A percentile compares a stretch with the other conserved stretches of the same genome.
phyloP scores from a whole-genome alignment of 1,284 basidiomycete species.

The Filobasidium uniguttulatum region DNA sequence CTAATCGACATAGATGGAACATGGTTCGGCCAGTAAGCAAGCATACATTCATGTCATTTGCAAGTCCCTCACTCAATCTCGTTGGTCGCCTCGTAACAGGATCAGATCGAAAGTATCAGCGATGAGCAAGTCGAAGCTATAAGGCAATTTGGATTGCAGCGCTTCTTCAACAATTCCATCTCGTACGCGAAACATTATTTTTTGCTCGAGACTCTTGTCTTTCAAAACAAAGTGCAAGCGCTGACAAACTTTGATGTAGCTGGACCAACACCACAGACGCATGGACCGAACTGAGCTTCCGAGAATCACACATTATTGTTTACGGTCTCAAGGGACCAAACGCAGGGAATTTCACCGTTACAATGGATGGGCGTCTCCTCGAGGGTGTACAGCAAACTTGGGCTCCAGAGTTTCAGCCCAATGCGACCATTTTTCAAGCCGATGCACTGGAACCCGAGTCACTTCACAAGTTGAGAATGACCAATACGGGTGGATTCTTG shows the following conservation, averaged over 20 bases:
- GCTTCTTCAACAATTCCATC: background rate
- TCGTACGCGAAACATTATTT: background rate
- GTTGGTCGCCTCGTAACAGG: too few species aligned
- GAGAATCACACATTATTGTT: background rate
- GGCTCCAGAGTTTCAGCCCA: background rate
- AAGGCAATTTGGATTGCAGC: background rate
- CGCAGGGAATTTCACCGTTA: background rate
- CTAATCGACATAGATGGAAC: background rate
- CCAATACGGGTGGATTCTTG: slow-evolving; percentile 1
- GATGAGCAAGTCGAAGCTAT: too few species aligned
- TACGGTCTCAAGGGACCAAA: slow-evolving; percentile 1
- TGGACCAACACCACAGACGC: background rate
- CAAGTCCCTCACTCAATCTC: too few species aligned
- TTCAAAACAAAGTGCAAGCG: too few species aligned
- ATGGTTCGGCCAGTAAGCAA: background rate
- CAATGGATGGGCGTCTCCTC: background rate
- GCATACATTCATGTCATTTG: background rate
- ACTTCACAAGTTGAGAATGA: background rate
- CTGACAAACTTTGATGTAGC: background rate
- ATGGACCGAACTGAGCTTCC: background rate
- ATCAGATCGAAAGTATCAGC: too few species aligned
- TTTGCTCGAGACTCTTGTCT: background rate
- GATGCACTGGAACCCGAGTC: background rate
- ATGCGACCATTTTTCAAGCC: background rate
- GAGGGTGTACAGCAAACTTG: background rate